phyloP scores from a whole-genome alignment of 2,329 filamentous ascomycete species.

The Scleromitrula shiraiana region DNA sequence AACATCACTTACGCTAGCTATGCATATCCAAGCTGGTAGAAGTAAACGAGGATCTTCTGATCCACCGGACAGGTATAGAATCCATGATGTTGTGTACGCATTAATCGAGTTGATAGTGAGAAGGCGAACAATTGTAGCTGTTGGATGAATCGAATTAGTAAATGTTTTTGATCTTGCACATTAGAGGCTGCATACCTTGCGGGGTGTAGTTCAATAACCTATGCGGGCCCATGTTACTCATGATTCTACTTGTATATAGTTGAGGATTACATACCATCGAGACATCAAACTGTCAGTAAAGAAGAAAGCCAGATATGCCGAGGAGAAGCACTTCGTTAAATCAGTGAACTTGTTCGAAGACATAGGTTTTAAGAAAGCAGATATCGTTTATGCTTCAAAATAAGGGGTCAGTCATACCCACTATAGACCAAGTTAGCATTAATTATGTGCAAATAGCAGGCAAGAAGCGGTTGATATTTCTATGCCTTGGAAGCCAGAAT shows the following conservation, averaged over 20 bases:
- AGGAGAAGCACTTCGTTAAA: conserved; percentile 56
- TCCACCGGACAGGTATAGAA: conserved; percentile 62
- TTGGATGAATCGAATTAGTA: not conserved
- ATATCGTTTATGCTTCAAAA: not conserved
- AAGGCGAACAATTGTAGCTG: conserved; percentile 69
- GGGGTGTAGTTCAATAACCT: conserved; percentile 82
- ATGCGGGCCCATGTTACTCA: not conserved
- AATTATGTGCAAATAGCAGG: not conserved
- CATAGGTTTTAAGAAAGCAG: no score
- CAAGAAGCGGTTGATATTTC: not conserved
- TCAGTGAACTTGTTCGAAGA: not conserved
- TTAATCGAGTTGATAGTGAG: conserved; percentile 67
- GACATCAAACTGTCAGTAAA: conserved; percentile 83
- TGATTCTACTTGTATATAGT: not conserved
- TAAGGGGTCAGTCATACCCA: not conserved
- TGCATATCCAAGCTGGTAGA: conserved; percentile 70
- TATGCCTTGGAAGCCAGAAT: not conserved
- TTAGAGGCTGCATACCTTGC: conserved; percentile 33
- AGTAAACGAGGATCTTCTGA: conserved; percentile 63
- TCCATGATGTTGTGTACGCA: conserved; percentile 65
- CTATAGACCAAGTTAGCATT: not conserved
- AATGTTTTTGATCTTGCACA: not conserved
- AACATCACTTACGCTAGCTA: conserved; percentile 53
- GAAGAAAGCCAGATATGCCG: conserved; percentile 72
- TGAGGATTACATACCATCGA: conserved; percentile 50